Conservation (phyloP, 2,329 filamentous ascomycete species). For the Botrytis pseudocinerea region DNA sequence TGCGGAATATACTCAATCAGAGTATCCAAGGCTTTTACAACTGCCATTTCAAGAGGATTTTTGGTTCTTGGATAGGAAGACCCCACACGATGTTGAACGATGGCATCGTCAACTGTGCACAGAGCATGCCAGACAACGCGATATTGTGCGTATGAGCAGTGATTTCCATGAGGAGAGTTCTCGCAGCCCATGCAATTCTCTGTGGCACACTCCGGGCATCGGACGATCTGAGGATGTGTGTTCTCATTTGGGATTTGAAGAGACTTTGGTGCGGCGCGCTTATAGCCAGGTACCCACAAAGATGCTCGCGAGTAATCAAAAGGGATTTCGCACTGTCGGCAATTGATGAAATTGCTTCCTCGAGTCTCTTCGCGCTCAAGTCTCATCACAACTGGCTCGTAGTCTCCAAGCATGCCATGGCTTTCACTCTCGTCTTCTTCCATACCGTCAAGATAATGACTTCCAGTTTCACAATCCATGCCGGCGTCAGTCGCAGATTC, state of each 20-base stretch:
- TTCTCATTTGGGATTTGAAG: not conserved
- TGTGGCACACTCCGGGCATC: not conserved
- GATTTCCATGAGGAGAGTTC: not conserved
- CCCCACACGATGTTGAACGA: not conserved
- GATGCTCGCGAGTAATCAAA: not conserved
- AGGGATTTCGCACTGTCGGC: not conserved
- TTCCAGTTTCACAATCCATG: not conserved
- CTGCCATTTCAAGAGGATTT: not conserved
- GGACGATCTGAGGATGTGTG: slow-evolving; percentile 1
- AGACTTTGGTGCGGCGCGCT: not conserved
- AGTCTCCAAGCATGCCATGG: not conserved
- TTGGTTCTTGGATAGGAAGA: not conserved
- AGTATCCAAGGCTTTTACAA: not conserved
- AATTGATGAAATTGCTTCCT: not conserved
- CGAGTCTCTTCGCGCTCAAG: not conserved
- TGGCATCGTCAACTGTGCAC: not conserved
- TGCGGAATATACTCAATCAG: not conserved
- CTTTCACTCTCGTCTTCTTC: not conserved
- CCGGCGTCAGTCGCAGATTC: not conserved
- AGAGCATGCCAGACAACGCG: slow-evolving; percentile 4
- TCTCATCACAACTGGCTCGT: not conserved
- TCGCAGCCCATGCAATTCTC: slow-evolving; percentile 3
- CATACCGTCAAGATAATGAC: not conserved
- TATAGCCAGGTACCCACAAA: slow-evolving; percentile 6
- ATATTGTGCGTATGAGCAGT: not conserved